phyloP scores from a whole-genome alignment of 495 filamentous ascomycete species.

The Penicillium robsamsonii region DNA sequence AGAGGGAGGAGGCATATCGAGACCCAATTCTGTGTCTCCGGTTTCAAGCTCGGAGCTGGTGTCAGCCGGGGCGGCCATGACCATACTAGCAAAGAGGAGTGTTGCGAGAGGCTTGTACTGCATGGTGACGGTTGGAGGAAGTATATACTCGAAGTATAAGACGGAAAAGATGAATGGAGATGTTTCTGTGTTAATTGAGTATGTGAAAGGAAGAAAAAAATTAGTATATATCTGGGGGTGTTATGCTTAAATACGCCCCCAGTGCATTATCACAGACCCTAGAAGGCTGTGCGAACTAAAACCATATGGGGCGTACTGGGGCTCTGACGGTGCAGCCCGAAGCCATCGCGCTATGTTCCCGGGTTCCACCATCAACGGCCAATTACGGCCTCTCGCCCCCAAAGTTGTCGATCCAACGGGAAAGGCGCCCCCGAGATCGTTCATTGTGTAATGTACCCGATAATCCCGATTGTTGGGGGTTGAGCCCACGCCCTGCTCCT shows the following conservation, averaged over 20 bases:
- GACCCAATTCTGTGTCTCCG: conserved; percentile 2
- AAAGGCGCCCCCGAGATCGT: not conserved
- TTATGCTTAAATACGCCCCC: conserved; percentile 7
- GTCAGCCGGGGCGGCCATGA: conserved; percentile 21
- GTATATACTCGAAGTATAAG: not conserved
- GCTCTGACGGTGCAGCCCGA: conserved; percentile 1
- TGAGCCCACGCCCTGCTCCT: not conserved
- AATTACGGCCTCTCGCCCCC: not conserved
- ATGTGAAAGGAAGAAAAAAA: not conserved
- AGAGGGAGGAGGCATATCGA: conserved; percentile 12
- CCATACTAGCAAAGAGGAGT: conserved; percentile 20
- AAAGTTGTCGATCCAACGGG: conserved; percentile 1
- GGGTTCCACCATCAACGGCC: not conserved
- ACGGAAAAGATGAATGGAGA: not conserved
- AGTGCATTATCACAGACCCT: not conserved
- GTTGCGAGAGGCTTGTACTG: conserved; percentile 25
- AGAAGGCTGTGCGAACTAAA: not conserved
- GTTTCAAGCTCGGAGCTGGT: not conserved
- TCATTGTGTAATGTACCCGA: not conserved
- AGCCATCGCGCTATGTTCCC: not conserved
- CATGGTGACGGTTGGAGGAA: conserved; percentile 16
- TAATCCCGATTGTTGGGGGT: not conserved
- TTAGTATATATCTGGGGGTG: not conserved
- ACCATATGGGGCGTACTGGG: not conserved
- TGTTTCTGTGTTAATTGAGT: not conserved